Percentiles rank a stretch among this genome's conserved stretches.
Conservation (phyloP, 129 eudicot genomes). For the Dittrichia graveolens region DNA sequence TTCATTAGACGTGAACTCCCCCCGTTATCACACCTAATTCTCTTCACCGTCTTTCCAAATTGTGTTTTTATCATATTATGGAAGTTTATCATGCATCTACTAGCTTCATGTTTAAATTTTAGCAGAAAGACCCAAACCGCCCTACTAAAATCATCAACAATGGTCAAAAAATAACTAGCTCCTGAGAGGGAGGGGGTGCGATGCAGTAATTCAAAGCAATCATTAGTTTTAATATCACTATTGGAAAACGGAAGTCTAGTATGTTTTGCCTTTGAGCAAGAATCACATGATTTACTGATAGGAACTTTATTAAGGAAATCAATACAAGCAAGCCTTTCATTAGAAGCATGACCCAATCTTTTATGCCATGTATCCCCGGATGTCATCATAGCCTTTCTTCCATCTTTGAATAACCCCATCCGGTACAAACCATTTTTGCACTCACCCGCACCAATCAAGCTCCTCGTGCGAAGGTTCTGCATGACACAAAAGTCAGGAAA, state of each 20-base stretch:
- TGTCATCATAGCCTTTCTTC: not conserved
- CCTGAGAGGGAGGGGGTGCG: not conserved
- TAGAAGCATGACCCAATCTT: constrained; percentile 6
- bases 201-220: not conserved
- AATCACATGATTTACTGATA: not conserved
- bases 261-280: constrained; percentile 16
- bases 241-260: constrained; percentile 2
- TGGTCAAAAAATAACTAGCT: constrained; percentile 6
- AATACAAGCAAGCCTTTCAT: too few species aligned
- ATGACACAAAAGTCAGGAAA: not conserved
- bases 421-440: not conserved
- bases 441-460: too few species aligned
- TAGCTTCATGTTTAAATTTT: not conserved
- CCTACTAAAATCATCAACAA: constrained; percentile 27
- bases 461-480: not conserved
- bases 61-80: not conserved
- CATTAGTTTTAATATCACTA: not conserved
- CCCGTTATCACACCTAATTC: constrained; percentile 15
- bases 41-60: not conserved
- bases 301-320: not conserved
- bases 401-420: not conserved
- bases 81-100: not conserved
- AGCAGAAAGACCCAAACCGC: constrained; percentile 1
- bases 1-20: not conserved
- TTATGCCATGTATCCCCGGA: not conserved